Evolutionary conservation across 371 early-diverging fungal species (phyloP), one percentile per base, ranked within the genome.

Genomic region (Choanephora cucurbitarum): DNA sequence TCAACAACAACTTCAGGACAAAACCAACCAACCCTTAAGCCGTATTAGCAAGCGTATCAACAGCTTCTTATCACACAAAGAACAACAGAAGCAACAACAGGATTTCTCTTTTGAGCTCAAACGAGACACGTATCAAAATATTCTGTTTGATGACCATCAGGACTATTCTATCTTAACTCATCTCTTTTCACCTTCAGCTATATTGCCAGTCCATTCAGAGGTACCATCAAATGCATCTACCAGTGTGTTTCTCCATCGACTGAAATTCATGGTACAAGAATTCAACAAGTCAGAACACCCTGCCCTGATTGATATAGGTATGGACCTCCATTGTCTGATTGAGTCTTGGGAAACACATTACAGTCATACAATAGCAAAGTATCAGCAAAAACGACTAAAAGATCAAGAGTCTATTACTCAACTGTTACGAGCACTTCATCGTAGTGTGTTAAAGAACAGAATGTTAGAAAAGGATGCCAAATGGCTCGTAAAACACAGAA

Each of bases 381-480:
- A 51, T 13, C 44, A 58, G 9, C n/a, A 50, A 32, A 45, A 45
- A 3, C 51, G 33, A 34, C 32, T 49, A 37, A 18, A 19, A 22
- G 59, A 59, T 13, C 47, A 59, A 43, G 23, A 41, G 17, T 28
- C 57, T 13, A 24, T 57, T 3, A 45, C 46, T 15, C 46, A 52
- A n/a, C 11, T 62, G 34, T 14, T 62, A 19, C 14, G 51, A 19
- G 62, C 62, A 9, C 40, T 62, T 10, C 49, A 52, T n/a, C 46
- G 47, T 18, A 57, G 52, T 18, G 24, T 62, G 8, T 13, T 34
- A 17, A 45, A 41, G 15, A 62, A 62, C 37, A 46, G 45, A 31
- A 17, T 49, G 23, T 18, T 62, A 40, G 52, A 62, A n/a, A 44
- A 42, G 17, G 57, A 62, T 37, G 33, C 45, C 15, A n/a, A n/a